Evolutionary conservation across 2,329 filamentous ascomycete genomes (phyloP), one percentile per base, ranked within the genome.

Genomic region (Fusarium succisae): DNA sequence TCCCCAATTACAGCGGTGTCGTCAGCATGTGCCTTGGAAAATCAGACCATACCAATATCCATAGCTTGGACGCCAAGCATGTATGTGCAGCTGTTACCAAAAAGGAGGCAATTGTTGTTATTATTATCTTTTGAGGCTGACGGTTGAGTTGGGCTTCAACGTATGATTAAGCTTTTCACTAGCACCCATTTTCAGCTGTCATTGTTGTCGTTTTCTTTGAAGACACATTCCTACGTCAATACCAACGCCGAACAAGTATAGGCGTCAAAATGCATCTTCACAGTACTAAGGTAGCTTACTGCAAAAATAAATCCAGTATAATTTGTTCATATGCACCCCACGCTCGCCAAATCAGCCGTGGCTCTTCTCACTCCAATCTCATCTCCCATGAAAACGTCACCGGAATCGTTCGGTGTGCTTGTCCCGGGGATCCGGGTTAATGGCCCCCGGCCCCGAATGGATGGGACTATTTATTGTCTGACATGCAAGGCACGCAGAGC

Each of bases 21-120:
- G 62, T 70, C 64, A 75, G 74, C 73, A 69, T 77, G 72, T 74
- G 72, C 66, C 74, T 61, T 58, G 59, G 65, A 26, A 66, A 47
- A 78, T 78, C 76, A 78, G 76, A 56, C 76, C 76, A 77, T 78
- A 59, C 56, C 61, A 72, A 77, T 74, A 66, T 69, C 58, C 63
- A 69, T 62, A 77, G 67, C 66, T 70, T 74, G 58, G 57, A 69
- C 66, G 76, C 74, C 76, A 77, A 77, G 76, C 66, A 63, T 57
- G 73, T 58, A 58, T 66, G 65, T 73, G 73, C 67, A 63, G 58
- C 58, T 45, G 39, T 51, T 61, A 35, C 65, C 56, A 47, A 37
- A 68, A 55, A 56, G 30, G 48, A 28, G 39, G 28, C 32, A 47
- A 20, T 48, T 28, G 15, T 28, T 30, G 5, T 37, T 51, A 35